A percentile compares a stretch with the other conserved stretches of the same genome.
Conservation (phyloP, 345 rosid species). For the Microthlaspi erraticum region DNA sequence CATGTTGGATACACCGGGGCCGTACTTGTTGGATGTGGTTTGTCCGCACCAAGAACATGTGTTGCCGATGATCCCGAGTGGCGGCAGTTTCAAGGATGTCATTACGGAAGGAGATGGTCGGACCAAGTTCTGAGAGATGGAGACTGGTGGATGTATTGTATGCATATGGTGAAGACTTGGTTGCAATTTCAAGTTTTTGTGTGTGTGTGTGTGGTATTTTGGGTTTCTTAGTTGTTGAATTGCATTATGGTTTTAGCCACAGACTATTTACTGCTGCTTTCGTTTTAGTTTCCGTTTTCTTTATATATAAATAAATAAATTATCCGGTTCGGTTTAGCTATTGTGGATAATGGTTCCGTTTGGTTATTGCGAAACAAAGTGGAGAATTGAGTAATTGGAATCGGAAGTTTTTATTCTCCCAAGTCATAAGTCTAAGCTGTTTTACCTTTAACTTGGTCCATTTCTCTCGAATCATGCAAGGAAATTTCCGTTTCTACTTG, state of each 20-base stretch:
- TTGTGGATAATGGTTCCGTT: not conserved
- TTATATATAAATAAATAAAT: constrained; percentile 40
- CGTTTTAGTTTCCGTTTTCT: not conserved
- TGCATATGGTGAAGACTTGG: constrained; percentile 30
- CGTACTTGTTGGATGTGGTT: constrained; percentile 87
- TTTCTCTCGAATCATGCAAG: not conserved
- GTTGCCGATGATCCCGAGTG: constrained; percentile 96
- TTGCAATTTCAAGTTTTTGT: constrained; percentile 17
- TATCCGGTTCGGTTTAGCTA: constrained; percentile 25
- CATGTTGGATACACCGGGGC: constrained; percentile 94
- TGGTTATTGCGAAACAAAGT: not conserved
- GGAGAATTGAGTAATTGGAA: not conserved
- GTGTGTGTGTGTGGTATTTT: constrained; percentile 16
- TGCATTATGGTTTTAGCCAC: constrained; percentile 21
- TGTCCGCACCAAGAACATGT: constrained; percentile 98
- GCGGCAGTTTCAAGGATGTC: constrained; percentile 86
- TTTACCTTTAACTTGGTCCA: not conserved
- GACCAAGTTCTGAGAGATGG: constrained; percentile 48
- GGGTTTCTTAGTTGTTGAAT: constrained; percentile 15
- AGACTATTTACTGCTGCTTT: not conserved
- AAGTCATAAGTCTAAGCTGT: not conserved
- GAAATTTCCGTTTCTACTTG: not conserved
- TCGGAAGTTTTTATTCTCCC: not conserved
- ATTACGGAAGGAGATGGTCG: constrained; percentile 95
- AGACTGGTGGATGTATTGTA: constrained; percentile 15